A percentile compares a stretch with the other conserved stretches of the same genome.
These are phyloP conservation scores for Bjerkandera adusta DNA, from an alignment of 1,284 basidiomycete species.

Conservation along the genomic window DNA sequence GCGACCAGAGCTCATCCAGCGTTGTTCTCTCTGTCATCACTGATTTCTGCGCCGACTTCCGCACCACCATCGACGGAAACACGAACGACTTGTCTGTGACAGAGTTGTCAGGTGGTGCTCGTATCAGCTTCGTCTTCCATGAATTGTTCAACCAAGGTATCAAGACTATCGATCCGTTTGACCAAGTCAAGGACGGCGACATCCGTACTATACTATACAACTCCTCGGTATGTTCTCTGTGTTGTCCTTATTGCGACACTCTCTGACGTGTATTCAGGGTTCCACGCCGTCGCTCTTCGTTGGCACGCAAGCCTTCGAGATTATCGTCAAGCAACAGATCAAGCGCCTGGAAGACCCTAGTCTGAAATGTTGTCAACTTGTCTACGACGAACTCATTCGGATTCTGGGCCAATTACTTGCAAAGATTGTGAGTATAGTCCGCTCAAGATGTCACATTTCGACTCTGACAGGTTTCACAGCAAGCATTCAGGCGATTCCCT, in stretches of 20 bases:
- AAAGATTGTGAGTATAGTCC: constrained; percentile 70
- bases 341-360: constrained; percentile 92
- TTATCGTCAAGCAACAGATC: constrained; percentile 99
- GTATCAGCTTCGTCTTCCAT: constrained; percentile 98
- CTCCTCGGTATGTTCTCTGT: constrained; percentile 78
- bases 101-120: constrained; percentile 94
- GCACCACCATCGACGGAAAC: constrained; percentile 95
- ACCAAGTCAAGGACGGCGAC: constrained; percentile 97
- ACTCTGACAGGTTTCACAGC: constrained; percentile 43
- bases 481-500: constrained; percentile 94
- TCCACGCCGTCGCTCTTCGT: constrained; percentile 96
- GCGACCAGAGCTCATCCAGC: constrained; percentile 83
- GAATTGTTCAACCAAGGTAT: constrained; percentile 97
- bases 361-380: constrained; percentile 90
- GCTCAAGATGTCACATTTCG: constrained; percentile 12
- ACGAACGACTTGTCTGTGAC: constrained; percentile 93
- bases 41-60: constrained; percentile 96
- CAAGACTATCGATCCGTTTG: constrained; percentile 95
- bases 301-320: constrained; percentile 94
- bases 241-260: neutral
- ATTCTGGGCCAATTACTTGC: constrained; percentile 87
- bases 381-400: constrained; percentile 96
- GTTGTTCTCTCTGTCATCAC: constrained; percentile 95
- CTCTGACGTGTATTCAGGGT: constrained; percentile 49
- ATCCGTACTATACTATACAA: constrained; percentile 96